A percentile compares a stretch with the other conserved stretches of the same genome.
Evolutionary conservation across 495 filamentous ascomycete species (phyloP).

Genomic region (Elaphomyces granulatus): DNA sequence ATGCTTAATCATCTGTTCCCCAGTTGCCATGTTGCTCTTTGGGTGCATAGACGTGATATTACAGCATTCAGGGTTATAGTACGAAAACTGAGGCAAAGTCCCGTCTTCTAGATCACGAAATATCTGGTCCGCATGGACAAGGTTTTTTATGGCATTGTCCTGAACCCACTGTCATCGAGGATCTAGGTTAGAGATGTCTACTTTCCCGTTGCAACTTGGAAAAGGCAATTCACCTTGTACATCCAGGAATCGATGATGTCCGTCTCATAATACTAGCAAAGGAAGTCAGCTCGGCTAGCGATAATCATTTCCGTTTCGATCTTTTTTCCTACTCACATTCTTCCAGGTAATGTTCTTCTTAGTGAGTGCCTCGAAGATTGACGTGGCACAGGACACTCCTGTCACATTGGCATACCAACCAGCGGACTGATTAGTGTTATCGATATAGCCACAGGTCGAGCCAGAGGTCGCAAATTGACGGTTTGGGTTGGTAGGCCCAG

Average conservation of each 20-base stretch:
- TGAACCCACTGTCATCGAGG: slow-evolving; percentile 17
- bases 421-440: slow-evolving; percentile 19
- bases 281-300: slow-evolving; percentile 4
- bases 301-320: no score
- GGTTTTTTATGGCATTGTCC: slow-evolving; percentile 25
- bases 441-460: slow-evolving; percentile 21
- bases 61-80: slow-evolving; percentile 37
- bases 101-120: slow-evolving; percentile 31
- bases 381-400: slow-evolving; percentile 23
- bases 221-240: slow-evolving; percentile 18
- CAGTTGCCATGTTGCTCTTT: slow-evolving; percentile 26
- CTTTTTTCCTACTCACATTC: slow-evolving; percentile 20
- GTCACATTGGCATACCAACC: slow-evolving; percentile 24
- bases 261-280: slow-evolving; percentile 27
- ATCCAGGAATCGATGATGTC: slow-evolving; percentile 26
- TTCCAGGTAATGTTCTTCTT: slow-evolving; percentile 24
- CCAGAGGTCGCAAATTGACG: slow-evolving; percentile 27
- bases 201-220: background rate
- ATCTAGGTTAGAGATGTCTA: slow-evolving; percentile 1
- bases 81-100: slow-evolving; percentile 30
- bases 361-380: slow-evolving; percentile 22
- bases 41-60: slow-evolving; percentile 32
- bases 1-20: slow-evolving; percentile 34
- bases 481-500: slow-evolving; percentile 28
- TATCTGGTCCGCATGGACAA: slow-evolving; percentile 27